A percentile compares a stretch with the other conserved stretches of the same genome.
Conservation (phyloP, 1,284 basidiomycete genomes). For the Pseudozyma tsukubaensis region DNA sequence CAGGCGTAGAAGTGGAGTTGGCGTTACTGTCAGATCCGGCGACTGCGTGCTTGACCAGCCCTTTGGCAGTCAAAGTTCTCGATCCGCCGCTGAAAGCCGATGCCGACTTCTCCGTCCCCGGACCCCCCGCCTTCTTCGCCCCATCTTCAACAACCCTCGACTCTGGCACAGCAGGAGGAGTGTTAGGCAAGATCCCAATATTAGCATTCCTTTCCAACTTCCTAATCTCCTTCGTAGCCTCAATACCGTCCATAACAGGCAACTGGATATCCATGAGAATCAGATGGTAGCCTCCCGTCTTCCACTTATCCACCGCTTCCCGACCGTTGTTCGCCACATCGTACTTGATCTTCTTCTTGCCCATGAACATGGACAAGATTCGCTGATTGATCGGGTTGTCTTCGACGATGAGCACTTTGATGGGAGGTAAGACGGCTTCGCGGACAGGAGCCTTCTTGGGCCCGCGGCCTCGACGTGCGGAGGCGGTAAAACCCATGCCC, state of each 20-base stretch:
- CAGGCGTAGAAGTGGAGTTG: neutral
- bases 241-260: slow-evolving; percentile 97
- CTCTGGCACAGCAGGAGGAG: slow-evolving; percentile 69
- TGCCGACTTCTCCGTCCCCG: neutral
- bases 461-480: slow-evolving; percentile 32
- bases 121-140: neutral
- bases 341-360: slow-evolving; percentile 93
- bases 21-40: slow-evolving; percentile 6
- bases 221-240: slow-evolving; percentile 95
- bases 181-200: slow-evolving; percentile 78
- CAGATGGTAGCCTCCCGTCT: slow-evolving; percentile 90
- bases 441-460: slow-evolving; percentile 58
- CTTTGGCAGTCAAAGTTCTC: slow-evolving; percentile 23
- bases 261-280: slow-evolving; percentile 99
- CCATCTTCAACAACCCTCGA: neutral
- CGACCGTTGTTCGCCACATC: slow-evolving; percentile 93
- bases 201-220: slow-evolving; percentile 80
- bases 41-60: slow-evolving; percentile 25
- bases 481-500: slow-evolving; percentile 59
- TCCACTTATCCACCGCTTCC: slow-evolving; percentile 97
- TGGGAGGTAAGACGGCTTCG: slow-evolving; percentile 64
- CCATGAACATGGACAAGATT: slow-evolving; percentile 94
- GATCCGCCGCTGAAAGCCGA: slow-evolving; percentile 8
- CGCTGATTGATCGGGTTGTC: slow-evolving; percentile 99
- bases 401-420: slow-evolving; percentile 68